Percentiles rank a stretch among this genome's conserved stretches.
Evolutionary conservation across 2,329 filamentous ascomycete genomes (phyloP).

Genomic region (Fusarium sterilihyphosum): DNA sequence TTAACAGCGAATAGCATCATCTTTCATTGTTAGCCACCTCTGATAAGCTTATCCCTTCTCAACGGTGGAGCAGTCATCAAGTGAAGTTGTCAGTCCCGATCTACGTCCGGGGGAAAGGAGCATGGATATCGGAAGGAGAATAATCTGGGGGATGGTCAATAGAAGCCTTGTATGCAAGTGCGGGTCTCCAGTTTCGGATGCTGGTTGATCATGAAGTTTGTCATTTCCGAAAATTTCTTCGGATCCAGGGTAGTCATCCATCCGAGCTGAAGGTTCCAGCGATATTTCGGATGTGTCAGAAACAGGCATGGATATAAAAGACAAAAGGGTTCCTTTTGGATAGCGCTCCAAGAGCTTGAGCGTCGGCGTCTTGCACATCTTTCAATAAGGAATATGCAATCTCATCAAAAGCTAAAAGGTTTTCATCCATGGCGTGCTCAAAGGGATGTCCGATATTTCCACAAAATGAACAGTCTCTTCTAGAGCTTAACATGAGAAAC

Average conservation of each 20-base stretch:
- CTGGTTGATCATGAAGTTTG: background rate
- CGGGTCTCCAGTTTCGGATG: background rate
- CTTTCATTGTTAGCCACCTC: background rate
- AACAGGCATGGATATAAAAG: too few species aligned
- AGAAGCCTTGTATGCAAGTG: background rate
- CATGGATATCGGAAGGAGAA: background rate
- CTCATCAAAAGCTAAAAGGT: too few species aligned
- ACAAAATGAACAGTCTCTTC: too few species aligned
- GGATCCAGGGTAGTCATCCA: background rate
- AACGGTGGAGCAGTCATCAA: background rate
- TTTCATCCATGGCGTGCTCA: too few species aligned
- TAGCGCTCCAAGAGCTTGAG: background rate
- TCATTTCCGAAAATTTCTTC: background rate
- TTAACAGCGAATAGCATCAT: background rate
- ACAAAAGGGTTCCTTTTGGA: background rate
- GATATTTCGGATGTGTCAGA: background rate
- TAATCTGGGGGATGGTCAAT: background rate
- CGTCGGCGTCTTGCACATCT: accelerated
- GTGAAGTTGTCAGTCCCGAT: background rate
- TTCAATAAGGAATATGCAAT: accelerated
- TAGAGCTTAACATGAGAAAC: too few species aligned
- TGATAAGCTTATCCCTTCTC: background rate
- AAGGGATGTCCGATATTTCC: too few species aligned
- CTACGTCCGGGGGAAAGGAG: background rate
- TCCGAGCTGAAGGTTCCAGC: background rate